Conservation (phyloP, 2,329 filamentous ascomycete genomes). For the Cladosporium oxysporum region DNA sequence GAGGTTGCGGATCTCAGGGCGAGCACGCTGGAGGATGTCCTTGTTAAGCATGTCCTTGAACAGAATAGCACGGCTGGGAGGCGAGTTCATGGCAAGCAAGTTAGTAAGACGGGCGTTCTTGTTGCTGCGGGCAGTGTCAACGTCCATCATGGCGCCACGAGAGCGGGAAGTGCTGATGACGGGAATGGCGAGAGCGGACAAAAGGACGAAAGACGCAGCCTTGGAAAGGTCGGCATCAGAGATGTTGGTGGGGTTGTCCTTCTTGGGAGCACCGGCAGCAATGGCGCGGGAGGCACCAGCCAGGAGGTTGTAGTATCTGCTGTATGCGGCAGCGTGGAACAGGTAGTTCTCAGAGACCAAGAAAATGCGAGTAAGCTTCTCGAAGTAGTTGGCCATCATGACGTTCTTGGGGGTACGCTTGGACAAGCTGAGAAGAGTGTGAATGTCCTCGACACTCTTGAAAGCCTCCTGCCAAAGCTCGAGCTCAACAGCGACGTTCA, state of each 20-base stretch:
- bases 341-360: conserved; percentile 99
- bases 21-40: conserved; percentile 86
- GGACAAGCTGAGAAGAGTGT: conserved; percentile 94
- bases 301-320: conserved; percentile 93
- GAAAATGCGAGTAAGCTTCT: conserved; percentile 98
- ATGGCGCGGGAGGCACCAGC: conserved; percentile 84
- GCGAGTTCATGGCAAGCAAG: conserved; percentile 86
- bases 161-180: conserved; percentile 98
- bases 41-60: conserved; percentile 97
- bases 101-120: conserved; percentile 98
- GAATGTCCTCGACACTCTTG: conserved; percentile 98
- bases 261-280: conserved; percentile 82
- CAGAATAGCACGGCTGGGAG: conserved; percentile 83
- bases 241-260: conserved; percentile 82
- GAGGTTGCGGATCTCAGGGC: conserved; percentile 91
- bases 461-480: conserved; percentile 99
- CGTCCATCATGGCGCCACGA: conserved; percentile 91
- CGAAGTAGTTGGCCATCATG: conserved; percentile 99
- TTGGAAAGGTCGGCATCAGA: conserved; percentile 89
- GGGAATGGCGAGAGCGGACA: conserved; percentile 94
- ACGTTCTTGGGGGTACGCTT: conserved; percentile 97
- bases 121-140: conserved; percentile 96
- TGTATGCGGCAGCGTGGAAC: conserved; percentile 98
- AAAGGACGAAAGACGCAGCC: conserved; percentile 90
- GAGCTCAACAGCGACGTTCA: conserved; percentile 96